phyloP scores from a whole-genome alignment of 75 land plant genomes.

The Picea sitchensis region DNA sequence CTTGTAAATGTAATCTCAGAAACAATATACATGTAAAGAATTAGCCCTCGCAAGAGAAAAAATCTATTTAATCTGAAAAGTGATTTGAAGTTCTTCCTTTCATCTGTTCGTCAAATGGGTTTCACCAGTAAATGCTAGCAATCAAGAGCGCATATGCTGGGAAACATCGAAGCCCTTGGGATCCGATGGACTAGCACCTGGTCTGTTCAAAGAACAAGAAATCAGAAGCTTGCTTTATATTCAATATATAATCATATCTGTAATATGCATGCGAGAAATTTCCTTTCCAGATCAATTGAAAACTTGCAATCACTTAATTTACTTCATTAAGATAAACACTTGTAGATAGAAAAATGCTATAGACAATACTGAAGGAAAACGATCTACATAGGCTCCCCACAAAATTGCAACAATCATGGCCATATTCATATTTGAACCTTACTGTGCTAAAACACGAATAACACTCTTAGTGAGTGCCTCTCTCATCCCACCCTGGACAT shows the following conservation, averaged over 20 bases:
- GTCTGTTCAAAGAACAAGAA: constrained; percentile 37
- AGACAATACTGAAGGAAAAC: neutral
- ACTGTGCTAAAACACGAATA: neutral
- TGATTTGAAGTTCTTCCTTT: too few relatives aligned
- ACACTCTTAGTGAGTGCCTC: neutral
- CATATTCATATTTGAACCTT: neutral
- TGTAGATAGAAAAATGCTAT: neutral
- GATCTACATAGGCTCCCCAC: neutral
- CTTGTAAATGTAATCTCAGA: too few relatives aligned
- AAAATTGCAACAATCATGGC: neutral
- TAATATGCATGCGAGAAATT: neutral
- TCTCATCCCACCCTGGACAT: neutral
- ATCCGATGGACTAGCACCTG: constrained; percentile 86
- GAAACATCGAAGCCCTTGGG: constrained; percentile 58
- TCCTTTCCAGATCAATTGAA: neutral
- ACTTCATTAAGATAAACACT: neutral
- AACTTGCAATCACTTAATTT: neutral
- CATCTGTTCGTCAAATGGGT: too few relatives aligned
- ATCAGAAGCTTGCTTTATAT: constrained; percentile 5
- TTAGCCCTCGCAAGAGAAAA: too few relatives aligned
- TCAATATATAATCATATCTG: neutral
- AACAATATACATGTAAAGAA: too few relatives aligned
- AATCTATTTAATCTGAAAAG: too few relatives aligned
- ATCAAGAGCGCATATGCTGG: constrained; percentile 17
- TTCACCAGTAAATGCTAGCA: too few relatives aligned